Percentiles rank a stretch among this genome's conserved stretches.
phyloP scores from a whole-genome alignment of 306 rosid genomes.

The Pterocarpus santalinus region DNA sequence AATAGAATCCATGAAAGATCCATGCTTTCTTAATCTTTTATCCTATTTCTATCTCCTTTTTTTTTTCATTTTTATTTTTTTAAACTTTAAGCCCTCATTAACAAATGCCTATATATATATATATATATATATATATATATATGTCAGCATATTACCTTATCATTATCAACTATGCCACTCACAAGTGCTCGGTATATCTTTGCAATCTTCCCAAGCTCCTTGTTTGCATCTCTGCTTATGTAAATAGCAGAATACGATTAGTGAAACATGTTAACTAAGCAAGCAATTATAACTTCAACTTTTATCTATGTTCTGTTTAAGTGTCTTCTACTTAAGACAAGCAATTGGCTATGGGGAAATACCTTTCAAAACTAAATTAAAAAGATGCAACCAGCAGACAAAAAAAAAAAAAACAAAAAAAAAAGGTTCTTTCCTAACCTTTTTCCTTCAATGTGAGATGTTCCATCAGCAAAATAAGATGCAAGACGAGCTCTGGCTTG shows the following conservation, averaged over 20 bases:
- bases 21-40: not conserved
- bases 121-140: not conserved
- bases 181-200: constrained; percentile 86
- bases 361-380: not conserved
- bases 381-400: constrained; percentile 2
- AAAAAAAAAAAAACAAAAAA: not conserved
- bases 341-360: not conserved
- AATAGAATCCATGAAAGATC: constrained; percentile 14
- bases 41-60: not conserved
- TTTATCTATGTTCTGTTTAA: not conserved
- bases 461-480: constrained; percentile 87
- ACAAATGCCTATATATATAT: not conserved
- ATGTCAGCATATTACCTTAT: constrained; percentile 61
- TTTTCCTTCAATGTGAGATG: constrained; percentile 64
- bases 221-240: constrained; percentile 57
- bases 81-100: not conserved
- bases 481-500: constrained; percentile 77
- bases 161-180: constrained; percentile 73
- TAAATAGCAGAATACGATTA: constrained; percentile 31
- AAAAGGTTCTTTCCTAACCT: constrained; percentile 61
- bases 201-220: constrained; percentile 72
- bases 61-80: not conserved
- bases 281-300: constrained; percentile 30
- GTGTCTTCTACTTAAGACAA: constrained; percentile 16
- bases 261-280: constrained; percentile 10